Conservation (phyloP, 345 rosid genomes). For the Punica granatum region DNA sequence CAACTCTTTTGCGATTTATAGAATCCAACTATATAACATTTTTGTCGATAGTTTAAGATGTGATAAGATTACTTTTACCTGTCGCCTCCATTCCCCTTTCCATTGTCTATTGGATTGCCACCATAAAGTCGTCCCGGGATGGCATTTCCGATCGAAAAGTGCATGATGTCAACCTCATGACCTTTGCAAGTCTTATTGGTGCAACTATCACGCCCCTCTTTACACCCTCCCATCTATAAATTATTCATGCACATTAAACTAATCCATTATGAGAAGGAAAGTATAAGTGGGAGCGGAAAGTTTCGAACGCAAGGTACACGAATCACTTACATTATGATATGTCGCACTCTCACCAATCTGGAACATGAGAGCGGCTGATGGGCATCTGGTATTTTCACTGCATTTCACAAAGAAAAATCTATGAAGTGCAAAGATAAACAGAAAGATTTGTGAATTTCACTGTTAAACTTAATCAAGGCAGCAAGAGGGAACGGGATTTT, state of each 20-base stretch:
- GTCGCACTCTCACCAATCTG: conserved; percentile 80
- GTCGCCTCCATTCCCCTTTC: conserved; percentile 89
- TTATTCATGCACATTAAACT: neutral
- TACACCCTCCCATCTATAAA: conserved; percentile 89
- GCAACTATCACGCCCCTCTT: conserved; percentile 56
- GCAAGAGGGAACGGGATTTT: neutral
- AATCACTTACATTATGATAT: conserved; percentile 62
- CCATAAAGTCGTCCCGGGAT: conserved; percentile 97
- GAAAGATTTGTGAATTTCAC: neutral
- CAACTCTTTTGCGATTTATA: neutral
- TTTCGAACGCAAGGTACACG: neutral
- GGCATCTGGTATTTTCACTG: conserved; percentile 70
- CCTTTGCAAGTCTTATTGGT: conserved; percentile 88
- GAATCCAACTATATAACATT: neutral
- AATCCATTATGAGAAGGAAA: neutral
- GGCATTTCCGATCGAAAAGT: conserved; percentile 93
- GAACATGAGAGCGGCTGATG: conserved; percentile 93
- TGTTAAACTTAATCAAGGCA: neutral
- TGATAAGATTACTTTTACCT: conserved; percentile 34
- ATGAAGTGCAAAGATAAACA: neutral
- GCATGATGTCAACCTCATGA: conserved; percentile 98
- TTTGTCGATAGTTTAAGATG: neutral
- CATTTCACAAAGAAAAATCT: conserved; percentile 21
- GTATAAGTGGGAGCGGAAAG: neutral
- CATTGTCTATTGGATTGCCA: conserved; percentile 66